Evolutionary conservation across 2,329 filamentous ascomycete species (phyloP).

Genomic region (Sarocladium brachiariae): DNA sequence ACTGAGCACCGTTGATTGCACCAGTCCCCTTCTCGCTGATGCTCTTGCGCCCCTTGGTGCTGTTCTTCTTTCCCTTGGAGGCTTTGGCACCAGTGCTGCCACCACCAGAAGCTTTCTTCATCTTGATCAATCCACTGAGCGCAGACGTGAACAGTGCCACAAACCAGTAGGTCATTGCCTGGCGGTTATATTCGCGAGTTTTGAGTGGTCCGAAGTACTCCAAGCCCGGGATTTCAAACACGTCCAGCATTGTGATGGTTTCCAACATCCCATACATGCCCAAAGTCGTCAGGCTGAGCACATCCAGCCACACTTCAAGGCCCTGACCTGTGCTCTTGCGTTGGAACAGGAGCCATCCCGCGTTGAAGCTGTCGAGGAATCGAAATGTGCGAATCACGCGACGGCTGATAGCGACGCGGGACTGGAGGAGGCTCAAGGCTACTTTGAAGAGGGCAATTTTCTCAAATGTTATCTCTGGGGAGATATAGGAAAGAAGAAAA

Average conservation of each 20-base stretch:
- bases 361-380: conserved; percentile 54
- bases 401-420: conserved; percentile 41
- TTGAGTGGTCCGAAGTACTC: conserved; percentile 45
- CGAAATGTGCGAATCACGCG: conserved; percentile 63
- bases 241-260: conserved; percentile 53
- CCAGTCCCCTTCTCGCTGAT: conserved; percentile 14
- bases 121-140: conserved; percentile 32
- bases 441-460: conserved; percentile 21
- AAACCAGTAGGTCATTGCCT: conserved; percentile 67
- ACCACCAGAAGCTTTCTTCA: conserved; percentile 25
- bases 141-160: conserved; percentile 50
- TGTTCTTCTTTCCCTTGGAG: conserved; percentile 16
- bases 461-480: conserved; percentile 11
- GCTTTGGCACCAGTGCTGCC: conserved; percentile 20
- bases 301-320: conserved; percentile 41
- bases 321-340: conserved; percentile 13
- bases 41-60: conserved; percentile 17
- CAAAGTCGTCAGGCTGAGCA: conserved; percentile 51
- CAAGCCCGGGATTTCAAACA: conserved; percentile 34
- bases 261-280: conserved; percentile 64
- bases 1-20: conserved; percentile 24
- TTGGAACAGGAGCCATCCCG: conserved; percentile 38
- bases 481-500: conserved; percentile 28
- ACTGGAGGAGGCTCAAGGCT: conserved; percentile 29
- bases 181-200: conserved; percentile 41